Base-by-base conservation (phyloP, 2,329 filamentous ascomycete genomes). In the Beauveria australis region DNA sequence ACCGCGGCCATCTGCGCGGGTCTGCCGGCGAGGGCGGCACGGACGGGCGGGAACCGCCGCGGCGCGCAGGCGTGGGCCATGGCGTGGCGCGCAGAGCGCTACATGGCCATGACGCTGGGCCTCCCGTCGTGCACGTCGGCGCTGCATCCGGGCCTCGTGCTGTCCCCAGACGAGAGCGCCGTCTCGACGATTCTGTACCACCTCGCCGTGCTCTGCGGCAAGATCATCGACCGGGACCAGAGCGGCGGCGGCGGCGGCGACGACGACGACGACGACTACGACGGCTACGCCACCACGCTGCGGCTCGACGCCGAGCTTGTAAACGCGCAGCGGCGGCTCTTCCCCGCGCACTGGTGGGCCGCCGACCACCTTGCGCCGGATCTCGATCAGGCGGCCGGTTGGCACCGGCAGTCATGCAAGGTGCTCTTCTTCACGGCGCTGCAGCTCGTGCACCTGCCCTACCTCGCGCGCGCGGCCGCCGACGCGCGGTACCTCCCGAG, bases 31-130 rank as follows among this genome's bases (percentile, higher is more conserved):
- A 19, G 19, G 30, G 43, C 43, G 3, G 18, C 26, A 7, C 53
- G 24, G 6, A 8, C 26, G 26, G 16, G 22, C 14, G 24, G 53
- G 22, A 18, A 56, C 12, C 14, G 53, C 28, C 18, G 47, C 5
- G 14, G 22, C n/a, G 41, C 28, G 5, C 54, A 37, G 16, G 62
- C 75, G 4, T 81, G 78, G 79, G 67, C 70, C 19, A 63, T 69
- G 8, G 63, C 79, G 16, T 74, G 73, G 62, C 68, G 73, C 24
- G 65, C 71, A 2, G 83, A 86, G 63, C 74, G 81, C 33, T 78
- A 79, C 63, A 66, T 82, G 6, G 79, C 79, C 26, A 66, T 82
- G 19, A 71, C 82, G n/a, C 73, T 84, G 3, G 82, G 82, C 14
- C 73, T 84, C 7, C 82, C 82, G 3, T 75, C 75, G 59, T 72